Evolutionary conservation across 345 rosid genomes (phyloP), one percentile per base, ranked within the genome.

Genomic region (Acer negundo): DNA sequence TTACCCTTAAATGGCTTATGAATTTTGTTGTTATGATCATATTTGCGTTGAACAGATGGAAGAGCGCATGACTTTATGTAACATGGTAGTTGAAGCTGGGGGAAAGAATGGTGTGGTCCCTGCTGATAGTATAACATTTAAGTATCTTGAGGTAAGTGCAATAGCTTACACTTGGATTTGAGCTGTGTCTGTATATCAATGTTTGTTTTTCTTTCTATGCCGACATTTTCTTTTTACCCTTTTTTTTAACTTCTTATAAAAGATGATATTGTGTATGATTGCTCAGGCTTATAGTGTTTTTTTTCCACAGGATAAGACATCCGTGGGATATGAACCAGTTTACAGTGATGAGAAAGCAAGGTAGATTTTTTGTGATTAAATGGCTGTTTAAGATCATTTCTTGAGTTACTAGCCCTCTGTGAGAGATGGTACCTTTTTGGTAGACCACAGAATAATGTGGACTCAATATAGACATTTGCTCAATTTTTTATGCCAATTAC

Each of bases 81-180:
- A 91, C 83, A 96, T 96, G 99, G 99, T 94, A 63, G 84, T 96
- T 55, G 99, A 96, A 89, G 99, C 98, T 78, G 97, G 99, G 77
- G 99, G 97, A 51, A 96, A 94, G 88, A 96, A 96, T 75, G 99
- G 99, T 66, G 90, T 96, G 62, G 87, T 96, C 72, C 97, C 98
- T 20, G 95, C 98, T 78, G 99, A 96, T 82, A 82, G 86, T 81
- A 96, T 93, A 6, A 96, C 99, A 72, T 90, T 88, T 74, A 86
- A 92, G 84, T 96, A 96, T 78, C 92, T 96, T 72, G 93, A 94
- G 97, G 99, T 94, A 62, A 78, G 81, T 19, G 59, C 28, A 1
- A 49, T 19, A 28, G 53, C 10, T 68, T 42, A 44, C 13, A 22
- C 22, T 26, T 58, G 61, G 24, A 42, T 64, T 13, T 64, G 13